Base-by-base conservation (phyloP, 257 asterid genomes). In the Penstemon eatonii region DNA sequence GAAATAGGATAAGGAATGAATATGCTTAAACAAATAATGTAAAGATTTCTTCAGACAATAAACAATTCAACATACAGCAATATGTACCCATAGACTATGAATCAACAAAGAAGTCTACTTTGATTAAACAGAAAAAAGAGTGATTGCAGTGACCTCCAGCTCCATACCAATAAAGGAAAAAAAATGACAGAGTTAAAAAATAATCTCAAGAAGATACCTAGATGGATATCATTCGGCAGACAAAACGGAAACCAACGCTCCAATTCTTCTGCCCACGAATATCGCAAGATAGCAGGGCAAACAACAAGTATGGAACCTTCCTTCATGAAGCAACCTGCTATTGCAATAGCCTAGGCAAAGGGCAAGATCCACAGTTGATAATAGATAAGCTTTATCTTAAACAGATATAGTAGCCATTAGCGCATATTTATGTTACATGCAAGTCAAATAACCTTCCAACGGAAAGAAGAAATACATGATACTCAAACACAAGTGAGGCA, bases 231-330 rank as follows among this genome's bases (percentile, higher is more conserved):
- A 67, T 92, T 82, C 69, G 98, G 96, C 84, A 88, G 77, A 76
- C 95, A 90, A 72, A 72, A 81, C 40, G 97, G 94, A 73, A 90
- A 76, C 98, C 98, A 93, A 10, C 85, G 97, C 78, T 93, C 98
- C 71, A 93, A 69, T 75, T 93, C 98, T 78, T 93, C 98, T 49
- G 96, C 97, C 98, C 98, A 93, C 47, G 97, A 73, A 79, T 79
- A 71, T 65, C 98, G 79, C 81, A 93, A 82, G 68, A 93, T 93
- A 66, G 98, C 98, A 73, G 98, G 98, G 73, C 98, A 93, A 66
- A 93, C 95, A 67, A 93, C 86, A 73, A 93, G 98, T 73, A 84
- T 78, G 66, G 96, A 80, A 76, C 98, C 98, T 69, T 90, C 95
- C 66, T 89, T 80, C 86, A 68, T 68, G 81, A 88, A 93, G 79